Base-by-base conservation (phyloP, 176 grass and related monocot genomes). In the Zoysia pacifica region DNA sequence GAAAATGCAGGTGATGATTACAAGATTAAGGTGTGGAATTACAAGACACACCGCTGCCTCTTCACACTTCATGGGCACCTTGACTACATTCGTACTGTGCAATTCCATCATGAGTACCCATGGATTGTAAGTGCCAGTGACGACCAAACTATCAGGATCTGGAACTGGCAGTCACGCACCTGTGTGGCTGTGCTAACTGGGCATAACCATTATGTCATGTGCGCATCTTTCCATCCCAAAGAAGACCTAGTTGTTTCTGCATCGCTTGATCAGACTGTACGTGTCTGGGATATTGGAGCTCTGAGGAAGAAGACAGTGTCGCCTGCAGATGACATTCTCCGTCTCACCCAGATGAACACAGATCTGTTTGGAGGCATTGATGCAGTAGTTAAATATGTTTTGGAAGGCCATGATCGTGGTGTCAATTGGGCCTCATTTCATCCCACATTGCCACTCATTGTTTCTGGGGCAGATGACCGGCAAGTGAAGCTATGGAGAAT, bases 1-100 rank as follows among this genome's bases (percentile, higher is more conserved):
- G 58, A 46, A 83, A 60, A 56, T 90, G 74, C 84, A 98, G 95
- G 95, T 76, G 95, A 98, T 65, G 95, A 98, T 83, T 98, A 98
- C 71, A 98, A 98, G 81, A 98, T 98, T 56, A 98, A 98, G 83
- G 92, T 98, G 15, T 98, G 95, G 95, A 98, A 98, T 82, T 93
- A 98, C 81, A 98, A 98, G 86, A 98, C 92, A 15, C 95, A 98
- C 81, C 91, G 95, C 59, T 98, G 92, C 88, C 78, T 98, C n/a
- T 98, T 98, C 73, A 98, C 95, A 11, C 95, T 98, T 72, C 86
- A 89, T 58, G 95, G 95, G 39, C 92, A 98, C 42, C 92, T 98
- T 67, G 95, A 98, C 81, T 98, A 98, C 77, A 98, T 98, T 64
- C 92, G 95, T 6, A 98, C 95, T 0, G 95, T 98, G 11, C 95